Conservation (phyloP, 768 basidiomycete genomes). For the Nidula microcarpa region DNA sequence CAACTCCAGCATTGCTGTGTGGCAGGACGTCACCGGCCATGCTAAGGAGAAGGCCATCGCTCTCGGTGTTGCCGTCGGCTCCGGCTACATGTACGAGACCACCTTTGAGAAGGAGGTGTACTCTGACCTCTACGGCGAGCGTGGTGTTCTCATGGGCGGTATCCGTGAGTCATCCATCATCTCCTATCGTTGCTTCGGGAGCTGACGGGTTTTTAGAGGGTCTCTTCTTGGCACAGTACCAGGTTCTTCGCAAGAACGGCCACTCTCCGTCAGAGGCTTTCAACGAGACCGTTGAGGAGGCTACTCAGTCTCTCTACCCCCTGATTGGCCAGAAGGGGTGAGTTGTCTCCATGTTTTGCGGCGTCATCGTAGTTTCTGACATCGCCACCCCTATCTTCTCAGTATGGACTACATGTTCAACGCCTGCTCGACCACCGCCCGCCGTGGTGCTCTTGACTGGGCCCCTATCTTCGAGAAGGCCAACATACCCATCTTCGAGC, state of each 20-base stretch:
- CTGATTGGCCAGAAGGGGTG: constrained; percentile 93
- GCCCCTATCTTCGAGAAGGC: constrained; percentile 94
- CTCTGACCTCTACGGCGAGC: constrained; percentile 99
- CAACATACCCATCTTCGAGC: constrained; percentile 91
- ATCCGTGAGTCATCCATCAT: constrained; percentile 59
- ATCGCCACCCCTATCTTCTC: neutral
- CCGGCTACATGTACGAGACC: constrained; percentile 98
- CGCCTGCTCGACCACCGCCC: constrained; percentile 98
- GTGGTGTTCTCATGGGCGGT: constrained; percentile 98
- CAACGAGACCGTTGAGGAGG: constrained; percentile 99
- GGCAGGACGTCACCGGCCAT: constrained; percentile 97
- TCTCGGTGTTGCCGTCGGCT: constrained; percentile 90
- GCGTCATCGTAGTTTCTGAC: neutral
- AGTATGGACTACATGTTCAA: constrained; percentile 99
- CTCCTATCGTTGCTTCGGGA: neutral
- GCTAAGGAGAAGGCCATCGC: constrained; percentile 97
- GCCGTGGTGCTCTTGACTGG: constrained; percentile 99
- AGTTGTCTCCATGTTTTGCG: constrained; percentile 14
- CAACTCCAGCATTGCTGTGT: constrained; percentile 92
- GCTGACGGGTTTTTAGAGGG: constrained; percentile 58
- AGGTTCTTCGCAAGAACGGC: constrained; percentile 93
- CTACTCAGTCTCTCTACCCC: constrained; percentile 98
- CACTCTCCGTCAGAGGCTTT: constrained; percentile 98
- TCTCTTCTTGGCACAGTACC: constrained; percentile 98
- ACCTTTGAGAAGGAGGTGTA: constrained; percentile 99